phyloP scores from a whole-genome alignment of 2,329 filamentous ascomycete species.

The Beauveria brongniartii region DNA sequence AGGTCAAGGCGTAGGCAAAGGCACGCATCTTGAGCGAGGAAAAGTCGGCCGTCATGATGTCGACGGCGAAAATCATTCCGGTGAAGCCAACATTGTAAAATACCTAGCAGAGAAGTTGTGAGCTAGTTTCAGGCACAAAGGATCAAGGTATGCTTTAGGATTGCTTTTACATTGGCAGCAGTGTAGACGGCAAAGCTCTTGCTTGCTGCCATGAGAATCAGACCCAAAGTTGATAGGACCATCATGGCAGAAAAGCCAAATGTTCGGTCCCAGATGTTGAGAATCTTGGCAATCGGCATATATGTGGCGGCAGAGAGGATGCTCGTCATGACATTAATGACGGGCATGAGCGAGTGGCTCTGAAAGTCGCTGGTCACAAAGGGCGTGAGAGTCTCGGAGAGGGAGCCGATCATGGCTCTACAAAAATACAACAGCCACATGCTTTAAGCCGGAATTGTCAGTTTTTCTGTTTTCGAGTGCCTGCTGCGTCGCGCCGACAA shows the following conservation, averaged over 20 bases:
- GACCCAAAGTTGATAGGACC: constrained; percentile 28
- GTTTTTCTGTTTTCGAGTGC: background rate
- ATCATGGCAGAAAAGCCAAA: constrained; percentile 27
- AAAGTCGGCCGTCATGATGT: constrained; percentile 26
- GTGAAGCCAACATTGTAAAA: constrained; percentile 47
- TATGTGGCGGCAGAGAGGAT: constrained; percentile 20
- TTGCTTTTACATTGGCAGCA: constrained; percentile 15
- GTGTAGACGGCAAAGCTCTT: constrained; percentile 39
- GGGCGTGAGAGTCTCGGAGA: background rate
- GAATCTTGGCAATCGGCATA: constrained; percentile 29
- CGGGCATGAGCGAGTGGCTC: constrained; percentile 10
- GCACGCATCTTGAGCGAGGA: constrained; percentile 24
- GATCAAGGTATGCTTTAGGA: rapidly evolving
- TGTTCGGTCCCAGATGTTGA: constrained; percentile 30
- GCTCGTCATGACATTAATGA: constrained; percentile 32
- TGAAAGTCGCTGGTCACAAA: constrained; percentile 5
- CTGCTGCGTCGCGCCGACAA: background rate
- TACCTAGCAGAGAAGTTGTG: constrained; percentile 31
- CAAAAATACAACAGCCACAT: constrained; percentile 12
- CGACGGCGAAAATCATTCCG: constrained; percentile 22
- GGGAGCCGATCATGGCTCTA: constrained; percentile 5
- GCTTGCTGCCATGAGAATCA: constrained; percentile 51
- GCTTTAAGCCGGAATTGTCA: background rate
- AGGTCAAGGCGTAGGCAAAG: constrained; percentile 24
- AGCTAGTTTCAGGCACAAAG: background rate